These are phyloP conservation scores for Phaeoacremonium minimum DNA, from an alignment of 2,329 filamentous ascomycete genomes.

Conservation along the genomic window DNA sequence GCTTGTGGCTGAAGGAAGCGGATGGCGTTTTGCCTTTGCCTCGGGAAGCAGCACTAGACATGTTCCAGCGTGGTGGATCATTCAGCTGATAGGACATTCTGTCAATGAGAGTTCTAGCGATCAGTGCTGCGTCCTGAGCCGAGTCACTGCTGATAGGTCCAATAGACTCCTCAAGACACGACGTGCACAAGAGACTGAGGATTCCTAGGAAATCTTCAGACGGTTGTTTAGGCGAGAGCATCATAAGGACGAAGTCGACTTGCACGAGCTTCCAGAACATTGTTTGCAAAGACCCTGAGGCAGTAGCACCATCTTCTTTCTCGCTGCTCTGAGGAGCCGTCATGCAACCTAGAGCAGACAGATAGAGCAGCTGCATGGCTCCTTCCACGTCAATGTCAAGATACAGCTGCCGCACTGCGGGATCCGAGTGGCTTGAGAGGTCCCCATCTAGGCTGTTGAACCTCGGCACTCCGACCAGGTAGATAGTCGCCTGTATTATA, in stretches of 20 bases:
- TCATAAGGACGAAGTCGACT: conserved; percentile 61
- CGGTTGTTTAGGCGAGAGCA: conserved; percentile 64
- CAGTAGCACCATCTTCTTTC: conserved; percentile 15
- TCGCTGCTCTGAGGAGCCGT: conserved; percentile 25
- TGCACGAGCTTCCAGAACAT: conserved; percentile 67
- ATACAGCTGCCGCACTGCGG: conserved; percentile 37
- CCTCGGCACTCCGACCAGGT: conserved; percentile 53
- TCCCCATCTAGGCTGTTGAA: conserved; percentile 47
- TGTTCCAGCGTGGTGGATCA: conserved; percentile 45
- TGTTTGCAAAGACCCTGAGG: conserved; percentile 20
- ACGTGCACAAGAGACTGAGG: conserved; percentile 63
- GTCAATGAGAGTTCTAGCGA: conserved; percentile 50
- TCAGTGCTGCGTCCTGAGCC: conserved; percentile 34
- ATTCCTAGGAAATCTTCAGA: conserved; percentile 59
- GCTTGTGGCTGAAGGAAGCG: conserved; percentile 25
- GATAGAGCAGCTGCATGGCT: conserved; percentile 63
- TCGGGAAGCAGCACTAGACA: conserved; percentile 15
- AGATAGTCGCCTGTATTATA: conserved; percentile 54
- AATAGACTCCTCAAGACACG: conserved; percentile 58
- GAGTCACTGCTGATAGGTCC: conserved; percentile 53
- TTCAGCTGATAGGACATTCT: conserved; percentile 59
- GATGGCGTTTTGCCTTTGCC: conserved; percentile 10
- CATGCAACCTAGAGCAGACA: conserved; percentile 58
- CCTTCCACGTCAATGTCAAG: conserved; percentile 57
- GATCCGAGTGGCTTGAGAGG: conserved; percentile 34